phyloP scores from a whole-genome alignment of 306 rosid species.

The Hippophae gyantsensis region DNA sequence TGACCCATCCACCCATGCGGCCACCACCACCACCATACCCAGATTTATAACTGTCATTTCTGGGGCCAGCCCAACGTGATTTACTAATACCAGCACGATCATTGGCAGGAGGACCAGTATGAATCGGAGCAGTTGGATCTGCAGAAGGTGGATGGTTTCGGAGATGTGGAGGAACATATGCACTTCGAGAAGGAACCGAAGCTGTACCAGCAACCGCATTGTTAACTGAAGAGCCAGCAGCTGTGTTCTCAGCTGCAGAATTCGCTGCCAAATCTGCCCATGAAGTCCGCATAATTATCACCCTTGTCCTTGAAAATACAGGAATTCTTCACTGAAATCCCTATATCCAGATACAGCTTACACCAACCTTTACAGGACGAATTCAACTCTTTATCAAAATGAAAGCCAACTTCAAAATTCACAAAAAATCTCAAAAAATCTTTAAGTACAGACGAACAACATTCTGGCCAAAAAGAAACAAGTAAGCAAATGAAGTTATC shows the following conservation, averaged over 20 bases:
- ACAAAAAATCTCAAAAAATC: background rate
- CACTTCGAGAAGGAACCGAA: conserved; percentile 31
- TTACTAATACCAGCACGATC: conserved; percentile 34
- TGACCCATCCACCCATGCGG: conserved; percentile 43
- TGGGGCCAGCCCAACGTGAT: conserved; percentile 40
- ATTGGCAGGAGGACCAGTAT: conserved; percentile 28
- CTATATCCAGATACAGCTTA: background rate
- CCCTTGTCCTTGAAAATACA: background rate
- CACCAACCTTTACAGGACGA: conserved; percentile 2
- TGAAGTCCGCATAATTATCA: conserved; percentile 56
- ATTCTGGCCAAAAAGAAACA: conserved; percentile 8
- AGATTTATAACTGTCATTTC: conserved; percentile 36
- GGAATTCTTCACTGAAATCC: background rate
- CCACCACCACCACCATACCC: conserved; percentile 42
- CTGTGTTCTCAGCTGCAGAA: conserved; percentile 58
- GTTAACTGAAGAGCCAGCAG: conserved; percentile 36
- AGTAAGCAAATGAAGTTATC: background rate
- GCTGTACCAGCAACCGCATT: conserved; percentile 24
- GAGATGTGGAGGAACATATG: conserved; percentile 83
- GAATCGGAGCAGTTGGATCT: conserved; percentile 33
- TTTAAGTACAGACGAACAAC: background rate
- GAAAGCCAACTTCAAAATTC: background rate
- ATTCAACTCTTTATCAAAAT: background rate
- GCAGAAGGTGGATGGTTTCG: conserved; percentile 48
- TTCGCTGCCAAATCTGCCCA: conserved; percentile 95